Evolutionary conservation across 352 stramenopile species (phyloP), one percentile per base, ranked within the genome.

Genomic region (Peronosclerospora sorghi): DNA sequence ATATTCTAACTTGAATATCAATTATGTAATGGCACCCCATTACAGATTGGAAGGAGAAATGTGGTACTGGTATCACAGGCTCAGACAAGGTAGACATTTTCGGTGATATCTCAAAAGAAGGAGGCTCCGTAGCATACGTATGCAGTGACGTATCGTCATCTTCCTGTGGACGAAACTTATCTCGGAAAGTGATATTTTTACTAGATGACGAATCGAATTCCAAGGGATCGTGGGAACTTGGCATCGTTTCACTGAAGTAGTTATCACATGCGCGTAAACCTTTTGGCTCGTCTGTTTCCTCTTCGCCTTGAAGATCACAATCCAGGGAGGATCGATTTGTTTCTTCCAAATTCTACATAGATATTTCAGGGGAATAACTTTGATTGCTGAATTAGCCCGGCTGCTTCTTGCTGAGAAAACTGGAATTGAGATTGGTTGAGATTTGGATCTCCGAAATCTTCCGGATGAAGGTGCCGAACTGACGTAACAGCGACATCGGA

Each of bases 201-300:
- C n/a, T n/a, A n/a, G n/a, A n/a, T n/a, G n/a, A n/a, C n/a, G n/a
- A n/a, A n/a, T n/a, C n/a, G n/a, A n/a, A n/a, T n/a, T n/a, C n/a
- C n/a, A 51, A 32, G 6, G 40, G 29, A n/a, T 39, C 56, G 35
- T 35, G 23, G n/a, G 45, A 53, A 37, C 54, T 68, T 12, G 66
- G 51, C 40, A 72, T 66, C 0, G 53, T 51, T 1, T 60, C 62
- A 38, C 55, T 65, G n/a, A 77, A 61, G 48, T 55, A 73, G 5
- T 65, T 51, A 28, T 68, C 62, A 17, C 41, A n/a, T n/a, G 53
- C 38, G 44, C 41, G 51, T 14, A 60, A 68, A 39, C 32, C 28
- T n/a, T 45, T 62, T 14, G 27, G 18, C 7, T 59, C 27, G 21
- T 30, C 9, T 9, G 43, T 43, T 14, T 49, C 36, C 29, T 65